Conservation (phyloP, 2,329 filamentous ascomycete genomes). For the Colletotrichum cordylinicola region DNA sequence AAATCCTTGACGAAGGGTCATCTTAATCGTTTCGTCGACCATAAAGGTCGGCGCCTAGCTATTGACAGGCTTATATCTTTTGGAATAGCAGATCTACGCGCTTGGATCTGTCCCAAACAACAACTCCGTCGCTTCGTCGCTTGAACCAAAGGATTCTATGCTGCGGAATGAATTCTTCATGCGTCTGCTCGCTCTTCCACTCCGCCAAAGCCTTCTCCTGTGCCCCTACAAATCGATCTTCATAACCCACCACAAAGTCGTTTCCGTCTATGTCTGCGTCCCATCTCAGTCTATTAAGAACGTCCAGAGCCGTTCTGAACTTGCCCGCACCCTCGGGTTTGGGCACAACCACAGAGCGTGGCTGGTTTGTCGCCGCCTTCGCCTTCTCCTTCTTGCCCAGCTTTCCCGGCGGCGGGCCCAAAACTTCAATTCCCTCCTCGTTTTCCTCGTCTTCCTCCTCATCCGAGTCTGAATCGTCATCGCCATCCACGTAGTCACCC, state of each 20-base stretch:
- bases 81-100: slow-evolving; percentile 53
- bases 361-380: slow-evolving; percentile 2
- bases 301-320: slow-evolving; percentile 62
- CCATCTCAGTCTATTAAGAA: slow-evolving; percentile 66
- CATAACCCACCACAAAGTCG: slow-evolving; percentile 65
- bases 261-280: slow-evolving; percentile 56
- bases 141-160: slow-evolving; percentile 69
- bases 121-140: slow-evolving; percentile 51
- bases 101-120: slow-evolving; percentile 63
- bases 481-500: slow-evolving; percentile 54
- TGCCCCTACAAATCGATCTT: slow-evolving; percentile 63
- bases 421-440: slow-evolving; percentile 3
- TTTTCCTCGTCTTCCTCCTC: slow-evolving; percentile 34
- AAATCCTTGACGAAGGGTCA: neutral
- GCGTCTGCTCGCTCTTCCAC: slow-evolving; percentile 67
- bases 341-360: slow-evolving; percentile 12
- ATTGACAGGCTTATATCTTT: neutral
- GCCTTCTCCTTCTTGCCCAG: slow-evolving; percentile 22
- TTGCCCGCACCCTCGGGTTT: slow-evolving; percentile 45
- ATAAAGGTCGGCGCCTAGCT: neutral
- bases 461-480: slow-evolving; percentile 42
- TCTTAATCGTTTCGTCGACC: neutral
- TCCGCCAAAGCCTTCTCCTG: slow-evolving; percentile 58
- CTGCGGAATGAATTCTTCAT: slow-evolving; percentile 72
- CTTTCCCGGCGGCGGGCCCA: neutral